These are phyloP conservation scores for Chrysoporthe cubensis DNA, from an alignment of 2,329 filamentous ascomycete genomes.

Conservation along the genomic window DNA sequence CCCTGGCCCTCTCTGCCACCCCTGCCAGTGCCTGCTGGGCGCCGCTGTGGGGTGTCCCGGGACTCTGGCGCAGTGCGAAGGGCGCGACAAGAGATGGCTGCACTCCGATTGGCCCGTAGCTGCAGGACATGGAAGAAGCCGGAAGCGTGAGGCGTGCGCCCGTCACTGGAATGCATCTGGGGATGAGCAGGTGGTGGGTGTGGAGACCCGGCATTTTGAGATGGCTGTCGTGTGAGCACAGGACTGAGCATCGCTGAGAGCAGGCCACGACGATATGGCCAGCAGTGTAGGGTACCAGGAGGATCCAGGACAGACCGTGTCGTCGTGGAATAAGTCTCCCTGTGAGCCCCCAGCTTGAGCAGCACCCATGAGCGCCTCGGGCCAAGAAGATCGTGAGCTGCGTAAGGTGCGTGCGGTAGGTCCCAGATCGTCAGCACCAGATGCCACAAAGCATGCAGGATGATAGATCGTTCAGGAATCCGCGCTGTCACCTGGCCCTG, in stretches of 20 bases:
- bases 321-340: too few species aligned
- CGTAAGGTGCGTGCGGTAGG: not conserved
- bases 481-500: not conserved
- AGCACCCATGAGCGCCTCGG: not conserved
- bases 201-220: constrained; percentile 3
- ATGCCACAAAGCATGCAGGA: not conserved
- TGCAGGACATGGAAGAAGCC: constrained; percentile 29
- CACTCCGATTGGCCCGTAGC: constrained; percentile 21
- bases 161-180: not conserved
- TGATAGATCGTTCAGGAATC: not conserved
- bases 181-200: not conserved
- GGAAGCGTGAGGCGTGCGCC: constrained; percentile 18
- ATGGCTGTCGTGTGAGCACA: not conserved
- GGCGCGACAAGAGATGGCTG: constrained; percentile 10
- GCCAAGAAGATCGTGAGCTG: not conserved
- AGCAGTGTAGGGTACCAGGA: too few species aligned
- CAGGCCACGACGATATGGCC: too few species aligned
- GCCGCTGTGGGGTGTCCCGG: constrained; percentile 16
- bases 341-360: not conserved
- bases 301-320: too few species aligned
- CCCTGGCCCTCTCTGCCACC: not conserved
- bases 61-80: not conserved
- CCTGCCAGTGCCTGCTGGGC: not conserved
- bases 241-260: not conserved
- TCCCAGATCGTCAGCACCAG: not conserved